A percentile compares a stretch with the other conserved stretches of the same genome.
Conservation (phyloP, 2,329 filamentous ascomycete species). For the Fonsecaea pugnacius region DNA sequence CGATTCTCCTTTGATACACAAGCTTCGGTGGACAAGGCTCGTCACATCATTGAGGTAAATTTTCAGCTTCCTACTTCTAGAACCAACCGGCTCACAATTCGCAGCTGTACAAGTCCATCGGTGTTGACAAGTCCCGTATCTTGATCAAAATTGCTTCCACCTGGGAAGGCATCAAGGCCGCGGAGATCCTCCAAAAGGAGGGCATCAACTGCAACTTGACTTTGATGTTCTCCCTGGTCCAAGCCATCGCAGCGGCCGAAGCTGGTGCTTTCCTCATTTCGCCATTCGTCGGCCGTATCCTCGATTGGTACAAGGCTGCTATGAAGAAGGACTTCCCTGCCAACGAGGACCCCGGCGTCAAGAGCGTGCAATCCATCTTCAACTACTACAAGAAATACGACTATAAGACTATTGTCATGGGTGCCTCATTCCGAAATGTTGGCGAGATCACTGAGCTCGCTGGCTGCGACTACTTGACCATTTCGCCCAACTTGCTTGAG, state of each 20-base stretch:
- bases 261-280: conserved; percentile 97
- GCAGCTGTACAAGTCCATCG: conserved; percentile 90
- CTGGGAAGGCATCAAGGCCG: conserved; percentile 99
- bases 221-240: conserved; percentile 93
- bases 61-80: neutral
- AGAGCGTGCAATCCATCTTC: conserved; percentile 91
- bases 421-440: conserved; percentile 92
- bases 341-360: conserved; percentile 92
- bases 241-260: conserved; percentile 96
- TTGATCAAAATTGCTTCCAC: conserved; percentile 99
- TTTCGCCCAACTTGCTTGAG: conserved; percentile 93
- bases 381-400: conserved; percentile 99
- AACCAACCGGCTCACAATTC: neutral
- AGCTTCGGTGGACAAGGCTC: conserved; percentile 90
- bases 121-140: conserved; percentile 89
- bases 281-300: conserved; percentile 97
- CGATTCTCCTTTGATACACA: conserved; percentile 94
- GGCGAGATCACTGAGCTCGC: conserved; percentile 98
- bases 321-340: conserved; percentile 92
- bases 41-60: conserved; percentile 91
- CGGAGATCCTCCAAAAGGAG: conserved; percentile 93
- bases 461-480: conserved; percentile 98
- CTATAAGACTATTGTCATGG: conserved; percentile 99
- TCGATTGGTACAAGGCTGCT: conserved; percentile 98
- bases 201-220: conserved; percentile 98